Base-by-base conservation (phyloP, 208 protist genomes). In the Leishmania braziliensis region DNA sequence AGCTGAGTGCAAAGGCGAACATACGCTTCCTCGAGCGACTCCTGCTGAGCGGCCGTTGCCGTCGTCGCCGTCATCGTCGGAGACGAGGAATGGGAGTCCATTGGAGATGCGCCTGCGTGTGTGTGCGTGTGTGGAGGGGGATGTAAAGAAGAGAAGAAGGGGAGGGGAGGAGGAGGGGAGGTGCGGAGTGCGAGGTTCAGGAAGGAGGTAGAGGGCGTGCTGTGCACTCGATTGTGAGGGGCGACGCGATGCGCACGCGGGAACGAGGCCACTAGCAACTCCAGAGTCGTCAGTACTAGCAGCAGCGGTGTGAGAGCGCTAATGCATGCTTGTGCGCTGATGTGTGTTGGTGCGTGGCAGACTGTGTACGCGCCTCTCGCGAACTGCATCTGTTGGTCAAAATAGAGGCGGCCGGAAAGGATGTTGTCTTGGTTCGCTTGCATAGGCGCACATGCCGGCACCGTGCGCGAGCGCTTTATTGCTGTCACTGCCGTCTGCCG, bases 1-100 rank as follows among this genome's bases (percentile, higher is more conserved):
- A 86, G 71, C 53, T 79, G 72, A 36, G 78, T 69, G n/a, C 16
- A 58, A 48, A 86, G 78, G 33, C 72, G 77, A 16, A 86, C 75
- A 58, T 86, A 86, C 9, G 10, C 50, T 9, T 77, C 78, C 39
- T 79, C 81, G 3, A 84, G 69, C 6, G 66, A 33, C 58, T 68
- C 81, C 2, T 43, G 51, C 18, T 3, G 29, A 4, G 72, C 53
- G 53, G 20, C 3, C 10, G 23, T 48, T 14, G 48, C 39, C 48
- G 36, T 29, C 23, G 43, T 39, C 18, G 20, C 29, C 26, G 65
- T 14, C 65, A 14, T 23, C 29, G 65, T 16, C 2, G 65, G 48
- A 2, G 36, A 43, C 65, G 39, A 50, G 39, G 65, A 18, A 16
- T 1, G 14, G 65, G 65, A 70, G 36, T 16, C 39, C 65, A 50